These are phyloP conservation scores for Tilletia caries DNA, from an alignment of 1,284 basidiomycete genomes.

Conservation along the genomic window DNA sequence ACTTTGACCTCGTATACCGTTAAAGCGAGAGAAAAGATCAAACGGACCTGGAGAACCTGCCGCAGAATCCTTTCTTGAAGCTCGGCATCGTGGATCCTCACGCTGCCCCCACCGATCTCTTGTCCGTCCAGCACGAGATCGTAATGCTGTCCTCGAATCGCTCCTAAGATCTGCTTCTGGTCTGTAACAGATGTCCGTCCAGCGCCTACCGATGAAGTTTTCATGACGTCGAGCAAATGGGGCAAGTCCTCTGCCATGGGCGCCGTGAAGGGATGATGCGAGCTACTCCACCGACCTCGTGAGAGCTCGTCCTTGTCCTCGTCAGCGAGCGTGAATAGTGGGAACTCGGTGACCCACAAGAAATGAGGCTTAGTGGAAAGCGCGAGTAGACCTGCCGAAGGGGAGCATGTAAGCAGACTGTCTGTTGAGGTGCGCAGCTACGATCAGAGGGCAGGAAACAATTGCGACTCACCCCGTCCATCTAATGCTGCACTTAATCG, in stretches of 20 bases:
- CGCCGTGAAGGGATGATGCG: conserved; percentile 93
- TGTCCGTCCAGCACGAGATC: conserved; percentile 92
- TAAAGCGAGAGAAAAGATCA: conserved; percentile 2
- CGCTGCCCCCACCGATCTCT: conserved; percentile 89
- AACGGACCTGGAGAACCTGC: conserved; percentile 69
- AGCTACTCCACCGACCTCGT: conserved; percentile 79
- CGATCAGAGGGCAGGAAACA: not conserved
- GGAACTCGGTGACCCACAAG: conserved; percentile 93
- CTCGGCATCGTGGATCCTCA: conserved; percentile 79
- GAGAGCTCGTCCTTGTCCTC: conserved; percentile 80
- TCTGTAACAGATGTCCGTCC: not conserved
- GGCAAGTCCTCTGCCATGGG: conserved; percentile 84
- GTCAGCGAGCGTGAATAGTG: conserved; percentile 80
- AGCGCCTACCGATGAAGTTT: not conserved
- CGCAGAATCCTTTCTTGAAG: conserved; percentile 82
- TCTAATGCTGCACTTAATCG: conserved; percentile 65
- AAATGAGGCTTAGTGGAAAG: conserved; percentile 67
- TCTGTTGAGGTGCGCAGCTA: too few relatives aligned
- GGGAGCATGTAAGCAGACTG: not conserved
- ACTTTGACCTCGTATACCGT: too few relatives aligned
- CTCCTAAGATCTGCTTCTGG: conserved; percentile 17
- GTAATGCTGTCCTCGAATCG: conserved; percentile 84
- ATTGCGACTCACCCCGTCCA: conserved; percentile 61
- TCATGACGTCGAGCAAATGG: conserved; percentile 61
- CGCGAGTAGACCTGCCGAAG: not conserved